These are phyloP conservation scores for Boletus reticuloceps DNA, from an alignment of 768 basidiomycete genomes.

Conservation along the genomic window DNA sequence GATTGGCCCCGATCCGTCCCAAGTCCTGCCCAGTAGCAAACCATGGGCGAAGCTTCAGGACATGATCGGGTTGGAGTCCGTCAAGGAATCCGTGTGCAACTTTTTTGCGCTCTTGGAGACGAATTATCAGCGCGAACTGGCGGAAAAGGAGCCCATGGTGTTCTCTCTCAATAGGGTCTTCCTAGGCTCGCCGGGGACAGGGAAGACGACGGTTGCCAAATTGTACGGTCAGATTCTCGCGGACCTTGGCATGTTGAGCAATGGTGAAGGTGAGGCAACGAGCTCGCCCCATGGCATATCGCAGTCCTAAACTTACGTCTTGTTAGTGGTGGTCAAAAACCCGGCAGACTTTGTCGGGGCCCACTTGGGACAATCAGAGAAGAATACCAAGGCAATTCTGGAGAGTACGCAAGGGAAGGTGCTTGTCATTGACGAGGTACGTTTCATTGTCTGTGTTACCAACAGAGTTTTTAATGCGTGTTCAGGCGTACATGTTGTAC, in stretches of 20 bases:
- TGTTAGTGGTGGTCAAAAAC: slow-evolving; percentile 61
- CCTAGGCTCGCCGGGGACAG: slow-evolving; percentile 67
- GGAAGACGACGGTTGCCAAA: slow-evolving; percentile 70
- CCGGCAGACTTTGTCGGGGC: slow-evolving; percentile 67
- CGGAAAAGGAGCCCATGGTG: slow-evolving; percentile 49
- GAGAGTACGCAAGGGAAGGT: slow-evolving; percentile 61
- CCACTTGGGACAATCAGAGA: slow-evolving; percentile 58
- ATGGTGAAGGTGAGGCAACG: slow-evolving; percentile 57
- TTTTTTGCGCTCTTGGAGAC: slow-evolving; percentile 46
- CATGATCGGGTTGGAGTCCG: slow-evolving; percentile 53
- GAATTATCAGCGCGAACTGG: slow-evolving; percentile 61
- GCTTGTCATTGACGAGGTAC: slow-evolving; percentile 68
- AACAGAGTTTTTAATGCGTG: background rate
- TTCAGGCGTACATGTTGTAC: slow-evolving; percentile 71
- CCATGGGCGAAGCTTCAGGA: slow-evolving; percentile 53
- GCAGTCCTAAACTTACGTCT: background rate
- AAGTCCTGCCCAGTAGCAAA: slow-evolving; percentile 41
- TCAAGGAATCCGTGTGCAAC: slow-evolving; percentile 55
- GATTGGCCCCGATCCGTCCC: slow-evolving; percentile 63
- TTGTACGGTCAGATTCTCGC: slow-evolving; percentile 64
- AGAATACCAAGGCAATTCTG: slow-evolving; percentile 63
- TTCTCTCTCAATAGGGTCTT: slow-evolving; percentile 65
- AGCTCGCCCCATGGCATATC: background rate
- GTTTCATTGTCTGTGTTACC: background rate
- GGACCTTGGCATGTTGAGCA: slow-evolving; percentile 63